These are phyloP conservation scores for Dothideomycetidae sp. DNA, from an alignment of 2,329 filamentous ascomycete genomes.

Conservation along the genomic window DNA sequence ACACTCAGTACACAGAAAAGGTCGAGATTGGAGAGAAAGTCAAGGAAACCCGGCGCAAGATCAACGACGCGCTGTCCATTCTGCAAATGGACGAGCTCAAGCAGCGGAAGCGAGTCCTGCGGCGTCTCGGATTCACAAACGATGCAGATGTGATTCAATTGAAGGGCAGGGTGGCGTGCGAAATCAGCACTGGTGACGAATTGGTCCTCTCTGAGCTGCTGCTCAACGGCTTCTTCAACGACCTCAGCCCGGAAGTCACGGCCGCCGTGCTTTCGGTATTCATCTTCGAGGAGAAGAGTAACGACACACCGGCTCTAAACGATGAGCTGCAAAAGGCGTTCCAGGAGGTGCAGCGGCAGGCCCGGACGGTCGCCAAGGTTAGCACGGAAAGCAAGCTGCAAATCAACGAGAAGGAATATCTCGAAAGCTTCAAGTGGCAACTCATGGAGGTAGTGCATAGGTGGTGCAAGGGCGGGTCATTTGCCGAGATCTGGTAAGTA, in stretches of 20 bases:
- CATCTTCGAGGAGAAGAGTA: conserved; percentile 93
- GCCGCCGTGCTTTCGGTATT: conserved; percentile 83
- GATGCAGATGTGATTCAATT: conserved; percentile 90
- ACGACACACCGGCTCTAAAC: conserved; percentile 54
- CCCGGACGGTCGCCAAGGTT: conserved; percentile 78
- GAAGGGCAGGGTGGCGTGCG: conserved; percentile 92
- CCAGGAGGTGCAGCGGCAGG: conserved; percentile 74
- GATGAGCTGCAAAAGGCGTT: conserved; percentile 80
- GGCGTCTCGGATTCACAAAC: conserved; percentile 89
- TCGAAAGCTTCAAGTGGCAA: conserved; percentile 79
- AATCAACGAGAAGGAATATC: conserved; percentile 90
- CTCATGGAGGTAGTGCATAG: conserved; percentile 92
- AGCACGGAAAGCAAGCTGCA: conserved; percentile 87
- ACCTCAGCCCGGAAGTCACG: conserved; percentile 73
- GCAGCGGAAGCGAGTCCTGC: conserved; percentile 84
- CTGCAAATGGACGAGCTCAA: conserved; percentile 94
- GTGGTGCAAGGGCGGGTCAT: conserved; percentile 82
- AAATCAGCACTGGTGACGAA: conserved; percentile 95
- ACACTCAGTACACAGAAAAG: conserved; percentile 76
- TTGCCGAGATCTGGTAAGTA: conserved; percentile 90
- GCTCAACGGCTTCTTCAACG: conserved; percentile 93
- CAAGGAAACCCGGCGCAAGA: conserved; percentile 77
- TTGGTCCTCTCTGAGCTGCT: conserved; percentile 82
- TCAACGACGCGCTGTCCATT: conserved; percentile 69
- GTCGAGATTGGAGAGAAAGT: conserved; percentile 62